Conservation (phyloP, 495 filamentous ascomycete genomes). For the Hypoxylon trugodes region DNA sequence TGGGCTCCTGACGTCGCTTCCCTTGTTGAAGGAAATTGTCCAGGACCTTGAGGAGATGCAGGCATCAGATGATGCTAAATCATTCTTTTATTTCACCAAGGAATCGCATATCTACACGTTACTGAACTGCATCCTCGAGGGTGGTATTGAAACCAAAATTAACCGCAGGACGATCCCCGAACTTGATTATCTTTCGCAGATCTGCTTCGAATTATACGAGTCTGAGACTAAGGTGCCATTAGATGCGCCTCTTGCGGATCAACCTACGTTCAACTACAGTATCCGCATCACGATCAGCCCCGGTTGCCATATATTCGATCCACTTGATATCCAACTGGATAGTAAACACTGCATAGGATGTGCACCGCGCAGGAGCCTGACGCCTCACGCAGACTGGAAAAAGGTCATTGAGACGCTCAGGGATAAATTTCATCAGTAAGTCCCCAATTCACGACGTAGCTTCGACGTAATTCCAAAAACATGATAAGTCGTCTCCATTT, state of each 20-base stretch:
- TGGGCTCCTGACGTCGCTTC: conserved; percentile 90
- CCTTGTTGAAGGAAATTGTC: conserved; percentile 93
- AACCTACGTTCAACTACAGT: conserved; percentile 80
- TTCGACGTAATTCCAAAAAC: conserved; percentile 16
- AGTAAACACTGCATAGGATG: conserved; percentile 94
- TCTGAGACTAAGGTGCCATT: conserved; percentile 73
- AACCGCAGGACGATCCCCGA: conserved; percentile 92
- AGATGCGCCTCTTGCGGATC: conserved; percentile 51
- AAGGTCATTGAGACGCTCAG: conserved; percentile 91
- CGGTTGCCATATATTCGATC: conserved; percentile 94
- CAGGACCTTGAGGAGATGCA: conserved; percentile 97
- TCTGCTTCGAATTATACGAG: conserved; percentile 97
- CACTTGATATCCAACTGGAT: conserved; percentile 93
- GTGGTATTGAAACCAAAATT: conserved; percentile 90
- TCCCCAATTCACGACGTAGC: conserved; percentile 31
- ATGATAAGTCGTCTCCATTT: background rate
- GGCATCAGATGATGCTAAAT: conserved; percentile 89
- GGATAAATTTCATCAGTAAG: conserved; percentile 93
- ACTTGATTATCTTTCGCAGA: conserved; percentile 96
- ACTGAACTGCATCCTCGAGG: conserved; percentile 96
- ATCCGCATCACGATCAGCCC: conserved; percentile 96
- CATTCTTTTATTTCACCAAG: conserved; percentile 98
- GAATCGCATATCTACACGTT: conserved; percentile 98
- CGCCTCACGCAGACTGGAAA: conserved; percentile 94
- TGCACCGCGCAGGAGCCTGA: conserved; percentile 86